Evolutionary conservation across 2,329 filamentous ascomycete genomes (phyloP).

Genomic region (Paecilomyces variotii): DNA sequence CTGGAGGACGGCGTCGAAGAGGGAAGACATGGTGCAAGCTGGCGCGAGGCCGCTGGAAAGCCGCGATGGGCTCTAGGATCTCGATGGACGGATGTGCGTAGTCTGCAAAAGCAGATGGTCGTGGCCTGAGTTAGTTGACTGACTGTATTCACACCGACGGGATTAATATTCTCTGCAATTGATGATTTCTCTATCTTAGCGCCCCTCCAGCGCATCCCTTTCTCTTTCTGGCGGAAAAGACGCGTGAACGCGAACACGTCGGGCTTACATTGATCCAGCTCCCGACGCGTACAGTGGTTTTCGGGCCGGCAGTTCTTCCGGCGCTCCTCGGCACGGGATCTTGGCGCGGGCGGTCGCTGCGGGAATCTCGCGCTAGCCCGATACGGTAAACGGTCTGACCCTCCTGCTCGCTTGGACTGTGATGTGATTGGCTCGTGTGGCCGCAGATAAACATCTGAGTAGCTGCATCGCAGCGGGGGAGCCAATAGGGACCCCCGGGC

Average conservation of each 20-base stretch:
- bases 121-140: not conserved
- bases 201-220: not conserved
- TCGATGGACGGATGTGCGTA: slow-evolving; percentile 8
- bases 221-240: slow-evolving; percentile 2
- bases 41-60: slow-evolving; percentile 16
- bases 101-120: not conserved
- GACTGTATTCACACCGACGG: not conserved
- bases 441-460: not conserved
- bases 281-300: slow-evolving; percentile 30
- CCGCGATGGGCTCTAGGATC: slow-evolving; percentile 14
- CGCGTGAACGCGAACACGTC: slow-evolving; percentile 6
- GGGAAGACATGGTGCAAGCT: slow-evolving; percentile 28
- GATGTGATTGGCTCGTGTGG: not conserved
- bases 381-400: not conserved
- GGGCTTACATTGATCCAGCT: slow-evolving; percentile 6
- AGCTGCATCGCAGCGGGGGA: not conserved
- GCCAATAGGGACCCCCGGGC: not conserved
- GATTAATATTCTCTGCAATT: not conserved
- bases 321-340: not conserved
- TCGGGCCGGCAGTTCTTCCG: not conserved
- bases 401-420: not conserved
- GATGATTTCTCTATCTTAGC: not conserved
- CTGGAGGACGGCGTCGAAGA: slow-evolving; percentile 35
- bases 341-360: not conserved
- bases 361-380: not conserved